Conservation (phyloP, 2,329 filamentous ascomycete species). For the Aspergillus oerlinghausenensis region DNA sequence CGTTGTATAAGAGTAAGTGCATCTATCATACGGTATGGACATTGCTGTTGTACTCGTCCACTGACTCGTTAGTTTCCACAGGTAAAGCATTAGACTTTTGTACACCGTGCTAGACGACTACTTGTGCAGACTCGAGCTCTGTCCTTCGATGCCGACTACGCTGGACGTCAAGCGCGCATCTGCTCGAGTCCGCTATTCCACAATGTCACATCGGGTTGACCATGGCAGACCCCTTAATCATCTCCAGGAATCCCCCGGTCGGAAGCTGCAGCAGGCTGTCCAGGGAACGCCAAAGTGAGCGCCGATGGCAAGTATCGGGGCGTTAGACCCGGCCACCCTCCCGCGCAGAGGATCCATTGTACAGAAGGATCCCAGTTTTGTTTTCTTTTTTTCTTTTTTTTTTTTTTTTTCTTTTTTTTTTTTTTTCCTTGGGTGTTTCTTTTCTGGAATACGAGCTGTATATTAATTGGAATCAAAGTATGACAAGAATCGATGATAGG, state of each 20-base stretch:
- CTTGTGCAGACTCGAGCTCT: background rate
- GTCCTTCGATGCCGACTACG: background rate
- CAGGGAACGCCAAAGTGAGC: too few relatives aligned
- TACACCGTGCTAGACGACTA: background rate
- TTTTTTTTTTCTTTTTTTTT: background rate
- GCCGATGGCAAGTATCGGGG: too few relatives aligned
- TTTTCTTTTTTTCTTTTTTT: background rate
- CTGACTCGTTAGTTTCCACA: background rate
- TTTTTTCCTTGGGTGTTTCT: background rate
- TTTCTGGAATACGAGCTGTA: background rate
- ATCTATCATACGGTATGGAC: background rate
- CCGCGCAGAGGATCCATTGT: too few relatives aligned
- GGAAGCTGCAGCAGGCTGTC: background rate
- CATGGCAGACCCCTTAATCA: background rate
- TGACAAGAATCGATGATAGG: too few relatives aligned
- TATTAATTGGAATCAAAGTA: too few relatives aligned
- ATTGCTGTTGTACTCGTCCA: background rate
- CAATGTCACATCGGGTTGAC: background rate
- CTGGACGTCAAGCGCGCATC: background rate
- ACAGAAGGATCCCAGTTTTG: background rate
- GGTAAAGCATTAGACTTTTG: too few relatives aligned
- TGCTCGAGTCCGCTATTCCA: background rate
- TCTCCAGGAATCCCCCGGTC: background rate
- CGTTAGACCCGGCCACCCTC: too few relatives aligned
- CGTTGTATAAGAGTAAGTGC: conserved; percentile 4